Conservation (phyloP, 2,329 filamentous ascomycete species). For the Diaporthe vexans region DNA sequence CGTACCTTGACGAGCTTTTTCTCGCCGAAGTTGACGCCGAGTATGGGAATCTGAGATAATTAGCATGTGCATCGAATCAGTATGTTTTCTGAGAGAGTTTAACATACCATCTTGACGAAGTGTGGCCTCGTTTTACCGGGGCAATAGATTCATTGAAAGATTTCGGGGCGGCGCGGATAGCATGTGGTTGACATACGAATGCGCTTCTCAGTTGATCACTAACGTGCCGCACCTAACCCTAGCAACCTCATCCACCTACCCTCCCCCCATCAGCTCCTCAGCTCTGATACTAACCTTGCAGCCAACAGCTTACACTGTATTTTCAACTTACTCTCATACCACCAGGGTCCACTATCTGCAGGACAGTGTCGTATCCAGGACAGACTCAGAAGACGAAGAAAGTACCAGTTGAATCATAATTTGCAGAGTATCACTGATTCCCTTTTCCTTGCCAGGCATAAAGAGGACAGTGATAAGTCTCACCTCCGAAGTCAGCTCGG, state of each 20-base stretch:
- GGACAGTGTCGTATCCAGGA: slow-evolving; percentile 1
- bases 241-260: neutral
- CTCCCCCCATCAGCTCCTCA: neutral
- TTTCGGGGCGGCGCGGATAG: neutral
- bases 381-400: neutral
- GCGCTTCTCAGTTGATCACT: slow-evolving; percentile 4
- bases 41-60: slow-evolving; percentile 79
- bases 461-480: neutral
- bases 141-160: slow-evolving; percentile 40
- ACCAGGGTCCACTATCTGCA: neutral
- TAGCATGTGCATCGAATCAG: neutral
- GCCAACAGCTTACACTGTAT: slow-evolving; percentile 8
- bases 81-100: neutral
- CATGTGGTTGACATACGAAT: neutral
- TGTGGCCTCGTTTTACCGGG: slow-evolving; percentile 42
- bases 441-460: neutral
- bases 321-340: slow-evolving; percentile 3
- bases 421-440: too few species aligned
- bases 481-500: neutral
- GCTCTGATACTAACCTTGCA: neutral
- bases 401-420: too few species aligned
- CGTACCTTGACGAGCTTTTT: slow-evolving; percentile 84
- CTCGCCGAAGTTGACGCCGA: slow-evolving; percentile 89
- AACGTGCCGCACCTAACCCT: slow-evolving; percentile 6
- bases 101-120: slow-evolving; percentile 47